phyloP scores from a whole-genome alignment of 2,329 filamentous ascomycete species.

The Metarhizium humberi region DNA sequence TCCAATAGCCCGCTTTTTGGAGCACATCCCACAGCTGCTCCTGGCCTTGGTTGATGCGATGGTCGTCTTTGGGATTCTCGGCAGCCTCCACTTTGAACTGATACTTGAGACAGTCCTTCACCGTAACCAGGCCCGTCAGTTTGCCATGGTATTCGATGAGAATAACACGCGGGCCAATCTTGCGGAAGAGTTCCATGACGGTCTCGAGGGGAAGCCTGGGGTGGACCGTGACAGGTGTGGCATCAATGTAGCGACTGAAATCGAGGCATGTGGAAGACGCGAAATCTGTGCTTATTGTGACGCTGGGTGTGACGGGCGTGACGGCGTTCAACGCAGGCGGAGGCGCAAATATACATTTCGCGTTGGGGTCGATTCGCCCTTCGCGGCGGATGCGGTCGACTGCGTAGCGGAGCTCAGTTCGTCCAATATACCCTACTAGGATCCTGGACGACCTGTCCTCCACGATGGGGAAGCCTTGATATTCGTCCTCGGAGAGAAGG shows the following conservation, averaged over 20 bases:
- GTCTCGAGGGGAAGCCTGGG: conserved; percentile 88
- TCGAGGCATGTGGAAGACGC: conserved; percentile 55
- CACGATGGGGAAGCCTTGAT: conserved; percentile 88
- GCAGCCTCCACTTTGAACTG: conserved; percentile 92
- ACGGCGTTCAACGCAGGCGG: conserved; percentile 12
- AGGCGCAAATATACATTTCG: conserved; percentile 65
- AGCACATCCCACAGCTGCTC: conserved; percentile 57
- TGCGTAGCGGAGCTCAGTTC: conserved; percentile 85
- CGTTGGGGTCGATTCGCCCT: conserved; percentile 53
- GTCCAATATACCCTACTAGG: conserved; percentile 83
- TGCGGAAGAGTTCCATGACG: conserved; percentile 97
- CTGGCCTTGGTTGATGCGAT: conserved; percentile 45
- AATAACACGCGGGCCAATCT: conserved; percentile 90
- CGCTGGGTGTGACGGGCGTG: conserved; percentile 31
- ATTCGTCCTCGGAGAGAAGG: conserved; percentile 68
- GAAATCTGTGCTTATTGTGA: conserved; percentile 49
- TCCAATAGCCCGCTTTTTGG: conserved; percentile 44
- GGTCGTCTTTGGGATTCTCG: conserved; percentile 59
- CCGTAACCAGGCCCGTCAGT: conserved; percentile 78
- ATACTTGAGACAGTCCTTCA: conserved; percentile 95
- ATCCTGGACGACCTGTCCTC: conserved; percentile 62
- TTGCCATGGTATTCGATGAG: conserved; percentile 83
- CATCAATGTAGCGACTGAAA: conserved; percentile 80
- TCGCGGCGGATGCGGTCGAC: conserved; percentile 70
- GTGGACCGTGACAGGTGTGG: conserved; percentile 83